Base-by-base conservation (phyloP, 345 rosid species). In the Pistacia vera region DNA sequence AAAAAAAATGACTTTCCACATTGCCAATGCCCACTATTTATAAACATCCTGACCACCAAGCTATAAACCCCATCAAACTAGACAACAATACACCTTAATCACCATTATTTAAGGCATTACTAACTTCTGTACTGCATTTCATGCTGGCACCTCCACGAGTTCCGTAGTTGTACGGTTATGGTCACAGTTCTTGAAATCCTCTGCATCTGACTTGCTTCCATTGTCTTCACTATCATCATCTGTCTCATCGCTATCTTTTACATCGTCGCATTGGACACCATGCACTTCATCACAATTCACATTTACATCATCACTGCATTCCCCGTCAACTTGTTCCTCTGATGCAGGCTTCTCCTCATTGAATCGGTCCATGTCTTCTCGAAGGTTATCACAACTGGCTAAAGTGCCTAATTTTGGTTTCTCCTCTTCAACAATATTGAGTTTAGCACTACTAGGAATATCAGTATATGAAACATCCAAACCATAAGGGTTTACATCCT, bases 131-230 rank as follows among this genome's bases (percentile, higher is more conserved):
- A 52, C 66, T 75, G 74, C 82, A 70, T 70, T 78, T 80, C 82
- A 86, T 71, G 84, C 76, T 44, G 83, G 75, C 75, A 86, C 83
- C 74, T 85, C 85, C 88, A 82, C 73, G 77, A 81, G 66, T 69
- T 82, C 86, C 11, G 77, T 54, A 44, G 80, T 55, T 74, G 84
- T 68, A 75, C 87, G 71, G 66, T 81, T 80, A 58, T 76, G 78
- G 67, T 75, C 88, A 71, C 87, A 82, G 65, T 80, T 74, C 22
- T 77, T 86, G 22, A 73, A 67, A 5, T 52, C 67, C 67, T 81
- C 86, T 54, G 59, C 46, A 63, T 86, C 93, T 74, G 83, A 22
- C 61, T 82, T 83, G 61, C 63, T 68, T 58, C 78, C 80, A 56
- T 67, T 60, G 48, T 55, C 63, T 72, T 77, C 81, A 56, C 62